Evolutionary conservation across 2,329 filamentous ascomycete species (phyloP).

Genomic region (Sclerotinia glacialis): DNA sequence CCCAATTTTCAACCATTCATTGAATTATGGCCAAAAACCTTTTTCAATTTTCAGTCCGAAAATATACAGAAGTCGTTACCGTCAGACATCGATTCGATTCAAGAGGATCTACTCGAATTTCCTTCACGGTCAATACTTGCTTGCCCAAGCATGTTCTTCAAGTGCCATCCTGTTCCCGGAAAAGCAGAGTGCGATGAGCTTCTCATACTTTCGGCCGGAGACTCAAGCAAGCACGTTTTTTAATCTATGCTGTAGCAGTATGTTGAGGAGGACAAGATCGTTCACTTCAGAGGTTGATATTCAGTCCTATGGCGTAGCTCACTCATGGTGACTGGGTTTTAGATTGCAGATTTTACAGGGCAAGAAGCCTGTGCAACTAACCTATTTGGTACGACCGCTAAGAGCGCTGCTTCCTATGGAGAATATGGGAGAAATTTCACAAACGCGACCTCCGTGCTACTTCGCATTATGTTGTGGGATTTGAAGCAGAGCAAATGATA

Average conservation of each 20-base stretch:
- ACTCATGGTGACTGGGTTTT: background rate
- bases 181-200: background rate
- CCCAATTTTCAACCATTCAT: background rate
- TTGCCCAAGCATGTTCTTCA: background rate
- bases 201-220: background rate
- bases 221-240: background rate
- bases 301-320: background rate
- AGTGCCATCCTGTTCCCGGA: background rate
- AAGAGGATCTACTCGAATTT: background rate
- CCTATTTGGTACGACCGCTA: background rate
- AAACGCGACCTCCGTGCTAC: constrained; percentile 43
- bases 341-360: background rate
- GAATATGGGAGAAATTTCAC: constrained; percentile 40
- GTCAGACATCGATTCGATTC: background rate
- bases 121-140: background rate
- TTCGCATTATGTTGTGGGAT: constrained; percentile 34
- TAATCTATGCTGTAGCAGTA: background rate
- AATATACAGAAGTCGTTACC: no score
- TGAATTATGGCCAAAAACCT: no score
- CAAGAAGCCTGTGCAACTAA: background rate
- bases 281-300: background rate
- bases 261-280: background rate
- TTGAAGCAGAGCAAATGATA: background rate
- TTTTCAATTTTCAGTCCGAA: no score
- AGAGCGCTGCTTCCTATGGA: background rate